Percentiles rank a stretch among this genome's conserved stretches.
These are phyloP conservation scores for Daldinia loculata DNA, from an alignment of 495 filamentous ascomycete species.

Conservation along the genomic window DNA sequence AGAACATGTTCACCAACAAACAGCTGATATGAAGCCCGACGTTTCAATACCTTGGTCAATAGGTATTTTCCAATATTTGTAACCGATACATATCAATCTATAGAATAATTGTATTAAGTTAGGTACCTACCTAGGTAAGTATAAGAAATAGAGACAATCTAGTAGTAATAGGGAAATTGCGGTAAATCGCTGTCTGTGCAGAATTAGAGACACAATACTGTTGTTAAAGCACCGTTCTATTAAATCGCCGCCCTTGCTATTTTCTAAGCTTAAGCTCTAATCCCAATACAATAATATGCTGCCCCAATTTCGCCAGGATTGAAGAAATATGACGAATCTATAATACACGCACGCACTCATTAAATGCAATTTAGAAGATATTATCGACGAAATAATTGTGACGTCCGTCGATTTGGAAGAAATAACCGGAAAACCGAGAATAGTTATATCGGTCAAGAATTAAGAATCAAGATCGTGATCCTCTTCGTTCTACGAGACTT, in stretches of 20 bases:
- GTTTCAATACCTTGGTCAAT: background rate
- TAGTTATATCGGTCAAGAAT: background rate
- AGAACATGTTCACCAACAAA: background rate
- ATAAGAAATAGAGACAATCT: background rate
- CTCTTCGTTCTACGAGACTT: slow-evolving; percentile 45
- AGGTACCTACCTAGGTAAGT: background rate
- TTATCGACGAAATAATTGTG: background rate
- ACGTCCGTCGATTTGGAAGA: background rate
- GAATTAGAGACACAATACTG: background rate
- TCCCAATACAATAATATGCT: background rate
- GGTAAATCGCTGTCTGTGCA: background rate
- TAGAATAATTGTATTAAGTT: background rate
- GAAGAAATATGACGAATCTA: background rate
- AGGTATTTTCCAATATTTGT: too few relatives aligned
- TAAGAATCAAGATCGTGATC: background rate
- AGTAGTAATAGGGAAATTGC: background rate
- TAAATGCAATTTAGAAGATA: background rate
- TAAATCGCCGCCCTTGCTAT: background rate
- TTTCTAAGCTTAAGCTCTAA: background rate
- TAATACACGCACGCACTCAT: background rate
- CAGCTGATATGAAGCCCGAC: background rate
- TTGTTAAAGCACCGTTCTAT: background rate
- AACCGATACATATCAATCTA: background rate
- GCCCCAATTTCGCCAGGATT: background rate
- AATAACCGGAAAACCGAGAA: background rate